These are phyloP conservation scores for Musa itinerans DNA, from an alignment of 176 grass and related monocot species.

Conservation along the genomic window DNA sequence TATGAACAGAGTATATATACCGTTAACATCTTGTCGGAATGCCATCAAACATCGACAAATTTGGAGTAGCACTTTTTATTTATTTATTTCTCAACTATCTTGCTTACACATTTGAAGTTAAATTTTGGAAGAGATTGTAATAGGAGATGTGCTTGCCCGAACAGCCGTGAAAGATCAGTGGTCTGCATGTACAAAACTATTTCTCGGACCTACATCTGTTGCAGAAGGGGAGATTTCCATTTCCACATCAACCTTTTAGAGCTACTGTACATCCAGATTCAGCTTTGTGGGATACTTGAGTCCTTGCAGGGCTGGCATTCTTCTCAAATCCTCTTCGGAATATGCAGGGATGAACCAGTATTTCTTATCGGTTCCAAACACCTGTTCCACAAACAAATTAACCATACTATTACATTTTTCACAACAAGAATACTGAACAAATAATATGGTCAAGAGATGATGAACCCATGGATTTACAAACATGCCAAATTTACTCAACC, in stretches of 20 bases:
- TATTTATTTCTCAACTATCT: neutral
- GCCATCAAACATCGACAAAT: neutral
- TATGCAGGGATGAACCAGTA: conserved; percentile 92
- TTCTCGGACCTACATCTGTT: neutral
- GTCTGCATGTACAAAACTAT: neutral
- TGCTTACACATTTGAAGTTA: neutral
- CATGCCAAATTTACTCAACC: too few relatives aligned
- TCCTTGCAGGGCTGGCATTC: conserved; percentile 62
- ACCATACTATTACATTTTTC: too few relatives aligned
- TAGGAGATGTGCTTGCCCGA: neutral
- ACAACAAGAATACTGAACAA: too few relatives aligned
- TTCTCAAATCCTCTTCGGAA: conserved; percentile 88
- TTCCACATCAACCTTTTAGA: neutral
- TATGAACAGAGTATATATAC: too few relatives aligned
- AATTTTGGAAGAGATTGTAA: neutral
- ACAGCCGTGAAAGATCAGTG: neutral
- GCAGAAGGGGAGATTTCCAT: neutral
- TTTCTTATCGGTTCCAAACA: conserved; percentile 47
- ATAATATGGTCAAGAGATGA: too few relatives aligned
- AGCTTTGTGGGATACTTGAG: conserved; percentile 78
- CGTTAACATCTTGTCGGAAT: too few relatives aligned
- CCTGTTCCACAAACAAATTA: conserved; percentile 1
- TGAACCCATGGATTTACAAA: too few relatives aligned
- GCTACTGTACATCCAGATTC: conserved; percentile 36
- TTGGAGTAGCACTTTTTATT: neutral